Evolutionary conservation across 441 rosid genomes (phyloP).

Genomic region (Populus hybrid): DNA sequence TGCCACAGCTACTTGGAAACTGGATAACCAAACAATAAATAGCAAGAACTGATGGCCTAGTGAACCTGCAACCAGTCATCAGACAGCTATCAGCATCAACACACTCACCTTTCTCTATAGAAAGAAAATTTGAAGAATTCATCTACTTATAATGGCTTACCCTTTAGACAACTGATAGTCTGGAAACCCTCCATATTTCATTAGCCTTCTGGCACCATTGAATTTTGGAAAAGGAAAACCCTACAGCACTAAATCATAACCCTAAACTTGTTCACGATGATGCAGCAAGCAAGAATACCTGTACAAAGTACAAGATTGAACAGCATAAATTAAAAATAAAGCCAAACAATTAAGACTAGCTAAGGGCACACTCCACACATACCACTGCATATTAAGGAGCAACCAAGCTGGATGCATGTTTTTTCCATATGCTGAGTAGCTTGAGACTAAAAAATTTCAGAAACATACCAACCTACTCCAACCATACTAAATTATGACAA

Average conservation of each 20-base stretch:
- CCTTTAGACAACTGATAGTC: slow-evolving; percentile 38
- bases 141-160: slow-evolving; percentile 28
- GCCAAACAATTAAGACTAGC: slow-evolving; percentile 1
- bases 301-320: slow-evolving; percentile 19
- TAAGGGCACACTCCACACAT: background rate
- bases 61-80: slow-evolving; percentile 49
- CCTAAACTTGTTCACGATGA: slow-evolving; percentile 22
- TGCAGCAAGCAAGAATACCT: slow-evolving; percentile 30
- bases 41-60: slow-evolving; percentile 48
- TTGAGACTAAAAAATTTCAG: background rate
- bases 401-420: background rate
- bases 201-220: slow-evolving; percentile 50
- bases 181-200: slow-evolving; percentile 42
- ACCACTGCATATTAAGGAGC: background rate
- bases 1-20: slow-evolving; percentile 61
- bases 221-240: slow-evolving; percentile 36
- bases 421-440: background rate
- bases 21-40: slow-evolving; percentile 59
- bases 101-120: background rate
- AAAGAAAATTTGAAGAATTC: background rate
- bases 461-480: background rate
- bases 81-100: slow-evolving; percentile 25
- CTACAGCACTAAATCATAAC: slow-evolving; percentile 24
- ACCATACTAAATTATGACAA: background rate
- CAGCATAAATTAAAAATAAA: background rate